Conservation (phyloP, 2,329 filamentous ascomycete species). For the Colletotrichum salicis region DNA sequence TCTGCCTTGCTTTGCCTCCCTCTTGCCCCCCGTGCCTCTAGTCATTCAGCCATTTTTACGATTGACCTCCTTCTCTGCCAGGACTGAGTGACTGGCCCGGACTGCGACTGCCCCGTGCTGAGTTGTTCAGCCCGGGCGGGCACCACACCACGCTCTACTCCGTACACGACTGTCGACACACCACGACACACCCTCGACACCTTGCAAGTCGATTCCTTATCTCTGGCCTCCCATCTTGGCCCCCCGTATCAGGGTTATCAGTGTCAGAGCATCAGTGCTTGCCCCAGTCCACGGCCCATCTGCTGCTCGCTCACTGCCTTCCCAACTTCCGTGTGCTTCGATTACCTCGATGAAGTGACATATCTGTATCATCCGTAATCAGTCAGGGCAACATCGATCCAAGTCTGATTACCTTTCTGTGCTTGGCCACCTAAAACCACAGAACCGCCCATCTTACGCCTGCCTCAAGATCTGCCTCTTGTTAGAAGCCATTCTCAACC, state of each 20-base stretch:
- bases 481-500: neutral
- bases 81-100: neutral
- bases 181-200: neutral
- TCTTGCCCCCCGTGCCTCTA: slow-evolving; percentile 6
- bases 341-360: slow-evolving; percentile 2
- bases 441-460: neutral
- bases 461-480: neutral
- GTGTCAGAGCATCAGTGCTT: slow-evolving; percentile 4
- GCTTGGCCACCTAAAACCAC: slow-evolving; percentile 16
- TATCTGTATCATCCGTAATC: slow-evolving; percentile 8
- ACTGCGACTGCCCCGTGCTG: neutral
- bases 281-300: neutral
- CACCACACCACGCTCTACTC: neutral
- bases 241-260: slow-evolving; percentile 3
- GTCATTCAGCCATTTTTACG: neutral
- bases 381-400: neutral
- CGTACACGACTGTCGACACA: neutral
- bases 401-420: neutral
- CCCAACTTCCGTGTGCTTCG: neutral
- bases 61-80: neutral
- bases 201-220: slow-evolving; percentile 3
- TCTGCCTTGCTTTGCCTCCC: neutral
- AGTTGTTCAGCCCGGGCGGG: neutral
- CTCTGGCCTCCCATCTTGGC: slow-evolving; percentile 12
- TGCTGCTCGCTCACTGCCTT: neutral